These are phyloP conservation scores for Anthracocystis setariae DNA, from an alignment of 1,284 basidiomycete genomes.

Conservation along the genomic window DNA sequence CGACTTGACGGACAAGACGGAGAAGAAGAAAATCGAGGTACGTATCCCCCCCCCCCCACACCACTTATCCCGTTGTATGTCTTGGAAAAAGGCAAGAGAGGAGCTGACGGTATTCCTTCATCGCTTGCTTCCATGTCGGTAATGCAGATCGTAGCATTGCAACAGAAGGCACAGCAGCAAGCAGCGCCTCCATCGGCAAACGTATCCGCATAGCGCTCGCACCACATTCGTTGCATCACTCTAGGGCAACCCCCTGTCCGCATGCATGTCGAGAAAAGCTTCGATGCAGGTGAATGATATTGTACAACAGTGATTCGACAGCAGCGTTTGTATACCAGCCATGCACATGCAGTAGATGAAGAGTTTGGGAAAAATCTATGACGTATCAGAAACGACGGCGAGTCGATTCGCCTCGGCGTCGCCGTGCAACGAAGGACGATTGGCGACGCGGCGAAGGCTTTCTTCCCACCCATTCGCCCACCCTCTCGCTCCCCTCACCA, in stretches of 20 bases:
- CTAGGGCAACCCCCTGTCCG: no score
- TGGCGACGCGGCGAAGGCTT: not conserved
- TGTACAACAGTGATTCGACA: constrained; percentile 29
- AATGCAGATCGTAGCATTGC: constrained; percentile 48
- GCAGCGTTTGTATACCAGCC: constrained; percentile 1
- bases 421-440: no score
- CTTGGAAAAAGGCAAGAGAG: not conserved
- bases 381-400: not conserved
- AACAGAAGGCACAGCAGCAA: constrained; percentile 50
- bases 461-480: not conserved
- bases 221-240: no score
- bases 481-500: no score
- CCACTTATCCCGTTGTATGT: no score
- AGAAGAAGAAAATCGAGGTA: constrained; percentile 58
- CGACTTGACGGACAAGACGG: constrained; percentile 47
- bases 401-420: no score
- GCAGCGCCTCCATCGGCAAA: constrained; percentile 7
- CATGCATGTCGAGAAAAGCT: no score
- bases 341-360: no score
- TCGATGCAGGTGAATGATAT: no score
- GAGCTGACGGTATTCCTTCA: constrained; percentile 8
- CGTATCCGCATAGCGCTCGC: constrained; percentile 2
- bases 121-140: not conserved
- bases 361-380: no score
- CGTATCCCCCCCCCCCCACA: constrained; percentile 3